Base-by-base conservation (phyloP, 805 yeast genomes). In the Sungouiella thailandica region DNA sequence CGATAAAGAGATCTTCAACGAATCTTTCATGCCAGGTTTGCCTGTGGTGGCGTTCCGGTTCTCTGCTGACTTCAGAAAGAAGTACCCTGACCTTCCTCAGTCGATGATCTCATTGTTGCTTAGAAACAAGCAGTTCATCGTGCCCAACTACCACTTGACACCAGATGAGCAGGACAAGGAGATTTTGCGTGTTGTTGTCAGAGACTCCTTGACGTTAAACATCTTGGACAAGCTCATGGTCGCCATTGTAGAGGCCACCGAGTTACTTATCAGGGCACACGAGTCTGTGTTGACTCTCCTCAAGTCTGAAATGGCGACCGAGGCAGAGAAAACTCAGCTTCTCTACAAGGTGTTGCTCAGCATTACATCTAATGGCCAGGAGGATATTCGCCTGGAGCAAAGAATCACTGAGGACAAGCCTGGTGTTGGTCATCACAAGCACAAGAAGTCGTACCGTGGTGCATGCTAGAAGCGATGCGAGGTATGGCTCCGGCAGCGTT, bases 21-120 rank as follows among this genome's bases (percentile, higher is more conserved):
- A 62, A 17, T 57, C 55, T 17, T 87, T 64, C 63, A 71, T 75
- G 49, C 79, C 83, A 1, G 96, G 96, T 2, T 71, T 88, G 40
- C 97, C 97, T 3, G 93, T 88, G 22, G 96, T 87, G 27, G 83
- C 96, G 0, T 88, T 87, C 71, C 77, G 77, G 53, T 74, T 88
- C 46, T 72, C 84, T 2, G 65, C 76, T 32, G 65, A 67, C 24
- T 75, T 88, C 55, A 54, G 60, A 26, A 52, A 70, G 27, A 54
- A 69, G 26, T 84, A 78, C 55, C 93, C 95, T 3, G 86, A 78
- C 57, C 74, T 88, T 36, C 95, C 95, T 7, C 96, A 89, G 59
- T 70, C 80, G 12, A 68, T 84, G 38, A 58, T 88, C 17, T 80
- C 95, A 1, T 67, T 79, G 10, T 54, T 87, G 56, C 65, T 88